phyloP scores from a whole-genome alignment of 768 basidiomycete genomes.

The Trametes gibbosa region DNA sequence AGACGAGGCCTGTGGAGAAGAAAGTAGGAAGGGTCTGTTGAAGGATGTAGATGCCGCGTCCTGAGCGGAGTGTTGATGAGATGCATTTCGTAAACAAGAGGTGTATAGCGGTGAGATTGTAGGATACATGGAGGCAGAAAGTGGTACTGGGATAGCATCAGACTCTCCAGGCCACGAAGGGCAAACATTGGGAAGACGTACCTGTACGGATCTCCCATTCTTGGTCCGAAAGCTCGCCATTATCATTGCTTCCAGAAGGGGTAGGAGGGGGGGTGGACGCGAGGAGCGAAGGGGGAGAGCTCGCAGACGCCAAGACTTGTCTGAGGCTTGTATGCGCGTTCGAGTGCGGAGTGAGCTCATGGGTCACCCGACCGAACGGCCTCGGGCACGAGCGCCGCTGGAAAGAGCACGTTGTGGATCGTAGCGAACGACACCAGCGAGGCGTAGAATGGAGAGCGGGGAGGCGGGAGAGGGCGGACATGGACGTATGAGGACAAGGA shows the following conservation, averaged over 20 bases:
- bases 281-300: not conserved
- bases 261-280: not conserved
- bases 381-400: not conserved
- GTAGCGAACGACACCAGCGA: not conserved
- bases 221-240: slow-evolving; percentile 50
- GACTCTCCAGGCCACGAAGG: slow-evolving; percentile 19
- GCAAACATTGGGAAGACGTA: slow-evolving; percentile 24
- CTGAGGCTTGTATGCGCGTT: not conserved
- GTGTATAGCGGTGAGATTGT: not conserved
- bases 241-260: not conserved
- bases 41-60: slow-evolving; percentile 67
- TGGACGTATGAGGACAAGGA: not conserved
- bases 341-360: not conserved
- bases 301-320: not conserved
- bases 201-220: slow-evolving; percentile 83
- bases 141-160: slow-evolving; percentile 29
- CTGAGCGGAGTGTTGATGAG: slow-evolving; percentile 34
- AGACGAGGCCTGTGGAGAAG: slow-evolving; percentile 64
- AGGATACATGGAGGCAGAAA: slow-evolving; percentile 2
- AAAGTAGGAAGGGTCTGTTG: slow-evolving; percentile 70
- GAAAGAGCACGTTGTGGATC: not conserved
- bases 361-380: not conserved
- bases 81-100: not conserved
- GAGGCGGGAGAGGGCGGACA: slow-evolving; percentile 1
- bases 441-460: not conserved